A percentile compares a stretch with the other conserved stretches of the same genome.
Conservation (phyloP, 2,329 filamentous ascomycete species). For the Botryotinia calthae region DNA sequence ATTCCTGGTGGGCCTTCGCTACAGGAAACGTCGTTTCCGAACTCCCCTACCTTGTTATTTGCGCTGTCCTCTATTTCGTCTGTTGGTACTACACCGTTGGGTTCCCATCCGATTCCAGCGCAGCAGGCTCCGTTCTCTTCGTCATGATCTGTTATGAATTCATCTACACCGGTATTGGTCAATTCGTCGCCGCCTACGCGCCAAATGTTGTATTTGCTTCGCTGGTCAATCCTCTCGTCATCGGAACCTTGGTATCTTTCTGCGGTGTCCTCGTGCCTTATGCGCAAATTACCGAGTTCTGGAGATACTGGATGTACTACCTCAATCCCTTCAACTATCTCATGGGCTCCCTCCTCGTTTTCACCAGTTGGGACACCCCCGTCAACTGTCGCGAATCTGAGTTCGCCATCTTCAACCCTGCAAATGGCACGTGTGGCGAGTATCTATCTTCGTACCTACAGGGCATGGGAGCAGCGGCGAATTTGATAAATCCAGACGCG, state of each 20-base stretch:
- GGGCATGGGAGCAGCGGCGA: conserved; percentile 47
- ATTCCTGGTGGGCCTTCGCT: conserved; percentile 58
- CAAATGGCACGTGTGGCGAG: conserved; percentile 54
- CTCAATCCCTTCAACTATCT: conserved; percentile 62
- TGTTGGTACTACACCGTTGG: conserved; percentile 61
- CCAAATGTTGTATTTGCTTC: conserved; percentile 60
- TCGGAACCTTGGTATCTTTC: conserved; percentile 63
- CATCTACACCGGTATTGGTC: conserved; percentile 59
- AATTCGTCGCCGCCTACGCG: conserved; percentile 61
- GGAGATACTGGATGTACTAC: conserved; percentile 53
- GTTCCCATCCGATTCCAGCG: conserved; percentile 44
- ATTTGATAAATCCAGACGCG: conserved; percentile 59
- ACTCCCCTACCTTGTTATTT: conserved; percentile 46
- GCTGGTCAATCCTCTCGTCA: conserved; percentile 54
- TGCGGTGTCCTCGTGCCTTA: conserved; percentile 74
- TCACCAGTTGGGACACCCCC: conserved; percentile 47
- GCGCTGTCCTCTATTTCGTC: conserved; percentile 46
- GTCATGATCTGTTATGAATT: conserved; percentile 43
- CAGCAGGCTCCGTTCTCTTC: conserved; percentile 53
- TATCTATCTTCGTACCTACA: conserved; percentile 55
- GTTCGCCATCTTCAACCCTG: conserved; percentile 45
- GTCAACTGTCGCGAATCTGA: conserved; percentile 50
- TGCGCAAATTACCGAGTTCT: conserved; percentile 64
- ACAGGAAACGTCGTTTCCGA: conserved; percentile 51
- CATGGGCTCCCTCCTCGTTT: conserved; percentile 54